Base-by-base conservation (phyloP, 192 early-diverging fungal genomes). In the Radiomyces spectabilis region DNA sequence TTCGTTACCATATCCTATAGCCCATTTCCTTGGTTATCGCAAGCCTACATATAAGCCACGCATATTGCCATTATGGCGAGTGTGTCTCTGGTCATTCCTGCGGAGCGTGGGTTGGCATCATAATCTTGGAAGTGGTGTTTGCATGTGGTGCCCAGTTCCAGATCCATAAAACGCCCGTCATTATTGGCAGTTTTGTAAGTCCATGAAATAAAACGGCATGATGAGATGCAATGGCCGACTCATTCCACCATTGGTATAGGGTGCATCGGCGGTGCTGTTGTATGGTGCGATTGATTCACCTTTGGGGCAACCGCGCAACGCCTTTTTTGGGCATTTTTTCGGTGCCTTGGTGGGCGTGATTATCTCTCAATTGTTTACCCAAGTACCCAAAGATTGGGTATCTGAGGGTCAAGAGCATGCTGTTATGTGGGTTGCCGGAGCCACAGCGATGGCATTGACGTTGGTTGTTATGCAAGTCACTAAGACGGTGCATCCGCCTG, bases 201-300 rank as follows among this genome's bases (percentile, higher is more conserved):
- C n/a, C n/a, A n/a, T 59, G 21, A 26, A 29, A 39, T 33, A 43
- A 24, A 43, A 6, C 18, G 4, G 18, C 41, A 43, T 12, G 18
- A 37, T 37, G 35, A n/a, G 9, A 37, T 37, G 35, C n/a, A 8
- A 37, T 8, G n/a, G 8, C n/a, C n/a, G n/a, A n/a, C n/a, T n/a
- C n/a, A n/a, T n/a, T n/a, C n/a, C n/a, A n/a, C n/a, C n/a, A n/a
- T 56, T 51, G 8, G 60, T 63, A 29, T 60, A 77, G 67, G 82
- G 83, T 37, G 83, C 83, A 10, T 63, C 75, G 10, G 76, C 80
- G 2, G 79, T 85, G 1, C 53, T 85, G n/a, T 39, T 83, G 1
- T 85, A 75, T 61, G 78, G 79, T 44, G 67, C 77, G 4, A 74
- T 81, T 22, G 83, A 81, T 2, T 60, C 80, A 5, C 83, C 83